Evolutionary conservation across 2,329 filamentous ascomycete species (phyloP), one percentile per base, ranked within the genome.

Genomic region (Colletotrichum incanum): DNA sequence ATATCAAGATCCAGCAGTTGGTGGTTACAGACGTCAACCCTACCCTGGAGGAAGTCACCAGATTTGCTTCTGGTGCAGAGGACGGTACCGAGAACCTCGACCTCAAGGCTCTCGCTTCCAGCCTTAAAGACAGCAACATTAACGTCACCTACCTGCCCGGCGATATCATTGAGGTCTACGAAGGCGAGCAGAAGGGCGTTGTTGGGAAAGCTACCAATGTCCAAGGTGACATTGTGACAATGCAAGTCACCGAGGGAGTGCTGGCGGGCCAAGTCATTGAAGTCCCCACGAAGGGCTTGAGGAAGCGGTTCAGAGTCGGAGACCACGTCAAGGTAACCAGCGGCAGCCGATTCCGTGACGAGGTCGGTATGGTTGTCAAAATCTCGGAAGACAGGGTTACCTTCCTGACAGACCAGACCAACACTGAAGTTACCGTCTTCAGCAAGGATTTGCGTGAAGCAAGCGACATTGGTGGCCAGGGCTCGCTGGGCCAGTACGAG

Each of bases 271-370:
- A 97, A 80, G 91, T 89, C 6, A 96, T 99, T 56, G 96, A 98
- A 80, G 95, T 97, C 14, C 96, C 96, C 1, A 93, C 95, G 74
- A 97, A 96, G 83, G 94, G 94, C 55, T 87, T 99, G 34, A 93
- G 96, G 70, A 99, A 99, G 84, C 90, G 94, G 39, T 99, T 99
- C 88, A 91, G 90, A 75, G 89, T 95, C 74, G 96, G 96, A 86
- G 96, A 99, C 78, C 96, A 99, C 79, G 96, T 99, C 85, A 98
- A 98, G 85, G 96, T 99, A 76, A 97, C 98, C 80, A 96, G 96
- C 67, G 96, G 95, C 49, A 98, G 95, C 84, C 93, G 94, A 77
- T 98, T 95, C 81, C 91, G 94, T 67, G 96, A 98, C 77, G 96
- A 99, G 83, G 93, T 98, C 55, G 96, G 96, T 82, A 97, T 98